Conservation (phyloP, 345 rosid species). For the Murraya koenigii region DNA sequence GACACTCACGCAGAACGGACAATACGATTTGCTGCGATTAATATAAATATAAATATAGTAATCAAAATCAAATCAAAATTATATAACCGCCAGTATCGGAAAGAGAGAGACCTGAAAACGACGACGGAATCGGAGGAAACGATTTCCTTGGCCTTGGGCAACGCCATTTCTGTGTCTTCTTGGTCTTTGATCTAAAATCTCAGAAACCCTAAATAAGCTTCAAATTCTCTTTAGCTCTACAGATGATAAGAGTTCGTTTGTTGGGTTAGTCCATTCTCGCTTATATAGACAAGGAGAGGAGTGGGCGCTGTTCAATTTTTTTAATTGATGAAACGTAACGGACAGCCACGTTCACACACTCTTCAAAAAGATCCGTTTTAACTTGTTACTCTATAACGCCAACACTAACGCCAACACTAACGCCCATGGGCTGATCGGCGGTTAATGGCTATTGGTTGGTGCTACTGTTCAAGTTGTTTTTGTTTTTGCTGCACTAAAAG, state of each 20-base stretch:
- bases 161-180: constrained; percentile 36
- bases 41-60: background rate
- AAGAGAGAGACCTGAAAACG: constrained; percentile 58
- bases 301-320: too few species aligned
- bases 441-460: too few species aligned
- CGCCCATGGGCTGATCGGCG: too few species aligned
- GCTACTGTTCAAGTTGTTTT: too few species aligned
- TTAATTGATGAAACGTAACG: background rate
- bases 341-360: background rate
- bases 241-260: too few species aligned
- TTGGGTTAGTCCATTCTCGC: too few species aligned
- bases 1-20: constrained; percentile 62
- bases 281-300: too few species aligned
- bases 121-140: constrained; percentile 58
- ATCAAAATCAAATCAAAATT: background rate
- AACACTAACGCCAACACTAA: too few species aligned
- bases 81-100: background rate
- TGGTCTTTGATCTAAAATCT: background rate
- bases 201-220: background rate
- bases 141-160: constrained; percentile 55
- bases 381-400: too few species aligned
- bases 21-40: constrained; percentile 56
- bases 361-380: too few species aligned
- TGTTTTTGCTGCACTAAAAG: too few species aligned
- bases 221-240: background rate